Conservation (phyloP, 1,284 basidiomycete species). For the Exobasidium cylindrosporum region DNA sequence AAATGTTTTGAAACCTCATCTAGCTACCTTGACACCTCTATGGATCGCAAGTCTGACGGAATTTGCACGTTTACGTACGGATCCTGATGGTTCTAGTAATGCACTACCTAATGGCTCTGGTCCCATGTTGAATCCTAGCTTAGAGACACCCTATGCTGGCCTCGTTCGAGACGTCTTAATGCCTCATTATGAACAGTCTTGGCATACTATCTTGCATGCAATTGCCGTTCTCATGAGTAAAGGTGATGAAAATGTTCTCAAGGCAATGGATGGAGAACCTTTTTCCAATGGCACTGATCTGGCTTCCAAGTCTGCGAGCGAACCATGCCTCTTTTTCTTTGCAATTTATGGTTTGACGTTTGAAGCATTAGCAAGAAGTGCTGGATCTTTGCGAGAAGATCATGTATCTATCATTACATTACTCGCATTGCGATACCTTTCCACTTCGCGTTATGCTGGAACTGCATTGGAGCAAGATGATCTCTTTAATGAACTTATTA, state of each 20-base stretch:
- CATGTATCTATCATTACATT: conserved; percentile 62
- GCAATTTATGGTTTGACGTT: conserved; percentile 88
- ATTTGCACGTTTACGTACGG: conserved; percentile 79
- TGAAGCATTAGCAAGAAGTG: conserved; percentile 74
- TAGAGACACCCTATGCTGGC: conserved; percentile 76
- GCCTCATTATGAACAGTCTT: conserved; percentile 67
- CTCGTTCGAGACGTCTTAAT: conserved; percentile 84
- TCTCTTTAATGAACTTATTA: conserved; percentile 85
- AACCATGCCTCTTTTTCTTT: conserved; percentile 80
- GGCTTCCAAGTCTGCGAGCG: conserved; percentile 45
- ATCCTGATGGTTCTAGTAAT: conserved; percentile 66
- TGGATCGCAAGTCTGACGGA: conserved; percentile 88
- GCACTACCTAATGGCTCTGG: too few relatives aligned
- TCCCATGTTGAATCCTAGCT: conserved; percentile 55
- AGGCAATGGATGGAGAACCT: conserved; percentile 74
- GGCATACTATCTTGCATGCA: conserved; percentile 81
- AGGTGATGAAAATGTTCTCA: conserved; percentile 68
- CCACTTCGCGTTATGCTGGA: conserved; percentile 75
- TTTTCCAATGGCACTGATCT: conserved; percentile 39
- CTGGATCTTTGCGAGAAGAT: conserved; percentile 56
- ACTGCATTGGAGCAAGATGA: conserved; percentile 70
- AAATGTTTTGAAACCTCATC: conserved; percentile 79
- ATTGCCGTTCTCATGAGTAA: conserved; percentile 75
- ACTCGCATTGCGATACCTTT: conserved; percentile 73
- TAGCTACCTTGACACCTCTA: conserved; percentile 69